Evolutionary conservation across 805 yeast genomes (phyloP).

Genomic region (Teunomyces funiuensis): DNA sequence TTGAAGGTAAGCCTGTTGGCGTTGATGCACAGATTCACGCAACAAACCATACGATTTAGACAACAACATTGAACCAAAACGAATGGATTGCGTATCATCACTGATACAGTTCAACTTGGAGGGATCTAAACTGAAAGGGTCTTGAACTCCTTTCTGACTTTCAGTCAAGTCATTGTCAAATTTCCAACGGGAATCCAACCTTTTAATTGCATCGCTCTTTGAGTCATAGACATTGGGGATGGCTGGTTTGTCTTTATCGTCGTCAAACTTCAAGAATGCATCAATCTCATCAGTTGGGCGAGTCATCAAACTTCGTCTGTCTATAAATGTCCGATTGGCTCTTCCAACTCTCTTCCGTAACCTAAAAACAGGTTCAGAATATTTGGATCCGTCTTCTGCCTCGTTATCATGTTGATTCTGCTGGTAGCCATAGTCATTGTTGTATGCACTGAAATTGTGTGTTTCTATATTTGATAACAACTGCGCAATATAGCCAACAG

Average conservation of each 20-base stretch:
- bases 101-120: conserved; percentile 78
- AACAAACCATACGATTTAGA: conserved; percentile 82
- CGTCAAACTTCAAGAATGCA: conserved; percentile 43
- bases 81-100: conserved; percentile 81
- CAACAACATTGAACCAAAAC: conserved; percentile 89
- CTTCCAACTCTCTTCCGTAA: conserved; percentile 78
- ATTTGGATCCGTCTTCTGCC: conserved; percentile 27
- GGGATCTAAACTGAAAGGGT: conserved; percentile 73
- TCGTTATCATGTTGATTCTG: conserved; percentile 13
- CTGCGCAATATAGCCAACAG: conserved; percentile 38
- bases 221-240: conserved; percentile 43
- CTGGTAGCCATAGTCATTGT: conserved; percentile 34
- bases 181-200: conserved; percentile 64
- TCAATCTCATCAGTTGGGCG: conserved; percentile 35
- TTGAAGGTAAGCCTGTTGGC: conserved; percentile 54
- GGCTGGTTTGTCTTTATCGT: conserved; percentile 17
- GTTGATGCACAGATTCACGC: conserved; percentile 70
- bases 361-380: conserved; percentile 54
- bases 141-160: conserved; percentile 32
- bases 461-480: conserved; percentile 39
- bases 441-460: conserved; percentile 40
- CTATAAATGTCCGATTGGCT: conserved; percentile 67
- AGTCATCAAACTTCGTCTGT: conserved; percentile 58
- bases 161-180: conserved; percentile 60
- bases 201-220: conserved; percentile 41